These are phyloP conservation scores for Amanita pallidorosea DNA, from an alignment of 768 basidiomycete genomes.

Conservation along the genomic window DNA sequence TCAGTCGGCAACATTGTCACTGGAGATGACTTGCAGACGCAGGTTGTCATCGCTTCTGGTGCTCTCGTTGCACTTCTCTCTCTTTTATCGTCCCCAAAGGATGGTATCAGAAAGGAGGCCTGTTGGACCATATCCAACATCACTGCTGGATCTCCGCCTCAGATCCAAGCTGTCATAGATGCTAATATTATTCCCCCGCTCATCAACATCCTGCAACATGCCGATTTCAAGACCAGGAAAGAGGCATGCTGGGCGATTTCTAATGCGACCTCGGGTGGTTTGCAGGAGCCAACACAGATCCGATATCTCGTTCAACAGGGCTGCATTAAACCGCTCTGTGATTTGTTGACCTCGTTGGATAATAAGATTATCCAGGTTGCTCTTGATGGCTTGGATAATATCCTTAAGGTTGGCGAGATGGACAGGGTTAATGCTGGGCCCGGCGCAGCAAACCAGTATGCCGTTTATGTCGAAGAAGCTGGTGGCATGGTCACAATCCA, in stretches of 20 bases:
- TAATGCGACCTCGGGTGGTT: constrained; percentile 95
- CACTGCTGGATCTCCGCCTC: constrained; percentile 92
- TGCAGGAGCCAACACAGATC: constrained; percentile 94
- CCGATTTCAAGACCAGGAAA: constrained; percentile 99
- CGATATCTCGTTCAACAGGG: constrained; percentile 97
- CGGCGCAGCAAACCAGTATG: constrained; percentile 86
- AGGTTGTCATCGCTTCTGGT: constrained; percentile 97
- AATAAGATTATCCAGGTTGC: constrained; percentile 99
- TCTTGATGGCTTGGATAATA: constrained; percentile 96
- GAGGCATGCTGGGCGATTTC: constrained; percentile 99
- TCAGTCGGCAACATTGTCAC: constrained; percentile 99
- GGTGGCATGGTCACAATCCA: constrained; percentile 99
- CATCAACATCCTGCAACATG: constrained; percentile 95
- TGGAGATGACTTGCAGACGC: constrained; percentile 97
- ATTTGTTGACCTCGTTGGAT: constrained; percentile 95
- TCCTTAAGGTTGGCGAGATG: constrained; percentile 93
- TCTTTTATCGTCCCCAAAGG: constrained; percentile 91
- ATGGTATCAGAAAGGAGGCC: constrained; percentile 98
- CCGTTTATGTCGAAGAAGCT: constrained; percentile 91
- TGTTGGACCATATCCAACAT: constrained; percentile 99
- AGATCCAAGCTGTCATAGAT: constrained; percentile 96
- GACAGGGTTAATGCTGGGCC: constrained; percentile 80
- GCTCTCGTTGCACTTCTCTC: constrained; percentile 91
- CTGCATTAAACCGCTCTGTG: constrained; percentile 97
- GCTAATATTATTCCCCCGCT: constrained; percentile 97